Evolutionary conservation across 106 monocot genomes (phyloP), one percentile per base, ranked within the genome.

Genomic region (Platanthera guangdongensis): DNA sequence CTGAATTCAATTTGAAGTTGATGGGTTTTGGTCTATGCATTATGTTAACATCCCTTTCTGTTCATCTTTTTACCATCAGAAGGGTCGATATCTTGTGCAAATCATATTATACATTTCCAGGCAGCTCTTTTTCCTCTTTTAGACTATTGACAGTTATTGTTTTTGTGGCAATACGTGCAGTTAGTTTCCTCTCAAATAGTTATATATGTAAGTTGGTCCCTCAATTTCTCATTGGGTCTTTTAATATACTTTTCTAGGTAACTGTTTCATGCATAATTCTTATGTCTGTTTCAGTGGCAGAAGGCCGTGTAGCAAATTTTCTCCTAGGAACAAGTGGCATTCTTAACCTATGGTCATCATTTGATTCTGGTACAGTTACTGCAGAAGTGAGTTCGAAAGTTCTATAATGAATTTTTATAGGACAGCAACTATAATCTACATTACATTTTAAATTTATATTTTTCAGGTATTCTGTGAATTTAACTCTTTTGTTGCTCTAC

Each of bases 151-250:
- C 72, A 49, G 78, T 90, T 75, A 51, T 78, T 52, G 9, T 84
- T 72, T 76, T 92, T 68, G 86, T 90, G 54, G 80, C 74, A 76
- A 86, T 90, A 16, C 87, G 97, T 55, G 94, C 88, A 62, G 80
- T 73, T 65, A 99, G 94, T 78, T 99, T 94, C 78, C 88, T 99
- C 55, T 99, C 97, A 65, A 99, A 94, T 74, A 99, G 97, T 85
- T 99, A 88, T 60, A 99, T 99, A 76, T 89, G 96, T 97, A 71
- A 97, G 93, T 85, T 75, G 21, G 54, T 68, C 53, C 16, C 22
- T 55, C 6, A 70, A 62, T 71, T 60, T 81, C 77, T 68, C 7
- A 47, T 9, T 22, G 11, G 57, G 30, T 72, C 22, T 60, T 57
- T 64, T 22, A 45, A 75, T 76, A 49, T 19, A 65, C 32, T 65